Evolutionary conservation across 306 rosid genomes (phyloP).

Genomic region (Malus fusca): DNA sequence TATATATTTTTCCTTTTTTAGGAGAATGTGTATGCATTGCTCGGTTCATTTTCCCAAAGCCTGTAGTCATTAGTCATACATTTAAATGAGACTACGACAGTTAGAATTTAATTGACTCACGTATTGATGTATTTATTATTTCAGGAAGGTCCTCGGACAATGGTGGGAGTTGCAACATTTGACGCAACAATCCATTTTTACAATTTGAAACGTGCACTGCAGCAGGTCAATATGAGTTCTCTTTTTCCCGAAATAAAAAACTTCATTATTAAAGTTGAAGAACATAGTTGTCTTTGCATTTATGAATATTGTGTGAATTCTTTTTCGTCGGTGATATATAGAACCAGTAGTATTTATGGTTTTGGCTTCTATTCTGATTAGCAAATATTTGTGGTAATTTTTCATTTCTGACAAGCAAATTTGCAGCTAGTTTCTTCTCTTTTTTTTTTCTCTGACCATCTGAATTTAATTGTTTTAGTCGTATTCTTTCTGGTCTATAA

Average conservation of each 20-base stretch:
- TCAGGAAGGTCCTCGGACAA: slow-evolving; percentile 90
- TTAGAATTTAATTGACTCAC: not conserved
- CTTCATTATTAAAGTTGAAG: not conserved
- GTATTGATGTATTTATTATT: slow-evolving; percentile 12
- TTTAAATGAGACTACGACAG: not conserved
- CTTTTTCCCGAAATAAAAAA: not conserved
- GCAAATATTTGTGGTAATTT: too few relatives aligned
- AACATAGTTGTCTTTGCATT: not conserved
- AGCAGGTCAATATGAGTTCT: slow-evolving; percentile 55
- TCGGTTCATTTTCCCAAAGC: not conserved
- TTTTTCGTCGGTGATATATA: not conserved
- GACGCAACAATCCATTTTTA: slow-evolving; percentile 94
- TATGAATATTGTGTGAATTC: not conserved
- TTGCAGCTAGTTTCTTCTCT: not conserved
- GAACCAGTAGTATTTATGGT: not conserved
- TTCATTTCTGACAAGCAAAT: not conserved
- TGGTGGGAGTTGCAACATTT: slow-evolving; percentile 90
- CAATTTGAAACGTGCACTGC: slow-evolving; percentile 85
- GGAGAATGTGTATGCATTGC: not conserved
- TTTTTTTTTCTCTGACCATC: not conserved
- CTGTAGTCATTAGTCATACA: not conserved
- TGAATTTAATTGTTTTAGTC: not conserved
- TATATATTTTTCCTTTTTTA: not conserved
- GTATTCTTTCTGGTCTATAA: too few relatives aligned
- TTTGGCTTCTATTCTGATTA: too few relatives aligned